These are phyloP conservation scores for Epichloe aotearoae DNA, from an alignment of 2,329 filamentous ascomycete genomes.

Conservation along the genomic window DNA sequence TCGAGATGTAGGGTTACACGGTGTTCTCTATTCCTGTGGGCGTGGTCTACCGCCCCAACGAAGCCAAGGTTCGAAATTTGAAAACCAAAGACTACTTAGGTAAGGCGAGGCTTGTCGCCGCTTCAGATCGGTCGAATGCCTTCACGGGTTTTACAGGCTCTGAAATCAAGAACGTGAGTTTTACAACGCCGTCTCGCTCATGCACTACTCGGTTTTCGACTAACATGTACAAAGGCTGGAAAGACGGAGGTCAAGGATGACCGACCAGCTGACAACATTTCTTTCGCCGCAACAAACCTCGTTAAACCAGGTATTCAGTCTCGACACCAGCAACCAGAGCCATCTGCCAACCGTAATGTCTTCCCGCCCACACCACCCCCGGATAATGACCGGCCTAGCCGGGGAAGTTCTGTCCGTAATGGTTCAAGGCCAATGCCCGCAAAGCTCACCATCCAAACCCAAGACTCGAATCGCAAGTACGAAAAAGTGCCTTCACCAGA, in stretches of 20 bases:
- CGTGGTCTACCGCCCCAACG: slow-evolving; percentile 87
- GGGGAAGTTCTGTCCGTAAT: slow-evolving; percentile 48
- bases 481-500: slow-evolving; percentile 40
- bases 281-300: slow-evolving; percentile 83
- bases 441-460: slow-evolving; percentile 48
- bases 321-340: slow-evolving; percentile 74
- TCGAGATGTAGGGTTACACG: slow-evolving; percentile 65
- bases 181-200: not conserved
- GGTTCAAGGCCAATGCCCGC: slow-evolving; percentile 48
- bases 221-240: slow-evolving; percentile 26
- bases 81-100: slow-evolving; percentile 97
- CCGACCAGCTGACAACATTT: slow-evolving; percentile 69
- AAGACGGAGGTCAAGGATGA: slow-evolving; percentile 56
- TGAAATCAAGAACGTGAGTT: slow-evolving; percentile 61
- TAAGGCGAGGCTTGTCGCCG: slow-evolving; percentile 85
- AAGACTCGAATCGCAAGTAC: slow-evolving; percentile 38
- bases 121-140: slow-evolving; percentile 66
- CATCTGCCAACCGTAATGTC: slow-evolving; percentile 62
- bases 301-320: slow-evolving; percentile 76
- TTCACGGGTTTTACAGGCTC: slow-evolving; percentile 72
- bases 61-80: slow-evolving; percentile 94
- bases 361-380: slow-evolving; percentile 98
- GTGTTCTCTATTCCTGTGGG: slow-evolving; percentile 97
- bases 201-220: slow-evolving; percentile 6
- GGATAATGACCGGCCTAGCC: slow-evolving; percentile 60